Conservation (phyloP, 2,329 filamentous ascomycete genomes). For the Ophiostoma sp. region DNA sequence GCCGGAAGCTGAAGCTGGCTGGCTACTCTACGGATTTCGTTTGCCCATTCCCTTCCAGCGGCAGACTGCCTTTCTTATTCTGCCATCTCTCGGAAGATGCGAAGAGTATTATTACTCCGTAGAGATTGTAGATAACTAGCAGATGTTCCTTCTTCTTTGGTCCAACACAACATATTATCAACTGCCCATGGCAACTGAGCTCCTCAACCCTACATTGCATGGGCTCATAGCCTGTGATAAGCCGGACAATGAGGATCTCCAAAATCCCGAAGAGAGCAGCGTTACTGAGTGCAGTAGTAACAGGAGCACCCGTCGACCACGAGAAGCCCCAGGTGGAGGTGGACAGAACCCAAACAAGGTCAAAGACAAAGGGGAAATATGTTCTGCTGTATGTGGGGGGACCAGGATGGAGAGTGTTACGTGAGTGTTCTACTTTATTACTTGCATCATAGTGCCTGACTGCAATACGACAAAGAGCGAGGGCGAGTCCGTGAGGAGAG, state of each 20-base stretch:
- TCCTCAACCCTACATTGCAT: neutral
- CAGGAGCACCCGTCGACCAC: neutral
- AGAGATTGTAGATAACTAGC: no score
- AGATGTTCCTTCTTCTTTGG: neutral
- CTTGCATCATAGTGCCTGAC: constrained; percentile 10
- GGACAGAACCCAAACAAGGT: neutral
- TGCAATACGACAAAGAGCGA: constrained; percentile 13
- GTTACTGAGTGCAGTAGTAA: neutral
- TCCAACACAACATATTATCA: neutral
- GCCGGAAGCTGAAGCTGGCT: neutral
- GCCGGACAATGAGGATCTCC: neutral
- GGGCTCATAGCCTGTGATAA: neutral
- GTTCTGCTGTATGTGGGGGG: constrained; percentile 2
- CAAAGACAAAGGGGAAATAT: constrained; percentile 4
- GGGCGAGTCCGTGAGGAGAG: constrained; percentile 7
- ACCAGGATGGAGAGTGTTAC: constrained; percentile 3
- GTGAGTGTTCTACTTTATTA: neutral
- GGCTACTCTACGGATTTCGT: neutral
- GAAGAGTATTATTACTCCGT: neutral
- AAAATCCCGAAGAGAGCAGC: neutral
- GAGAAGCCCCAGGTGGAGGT: neutral
- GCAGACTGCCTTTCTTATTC: neutral
- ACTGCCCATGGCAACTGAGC: neutral
- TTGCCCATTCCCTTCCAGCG: neutral
- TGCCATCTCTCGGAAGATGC: neutral